Base-by-base conservation (phyloP, 2,329 filamentous ascomycete genomes). In the Epichloe typhina region DNA sequence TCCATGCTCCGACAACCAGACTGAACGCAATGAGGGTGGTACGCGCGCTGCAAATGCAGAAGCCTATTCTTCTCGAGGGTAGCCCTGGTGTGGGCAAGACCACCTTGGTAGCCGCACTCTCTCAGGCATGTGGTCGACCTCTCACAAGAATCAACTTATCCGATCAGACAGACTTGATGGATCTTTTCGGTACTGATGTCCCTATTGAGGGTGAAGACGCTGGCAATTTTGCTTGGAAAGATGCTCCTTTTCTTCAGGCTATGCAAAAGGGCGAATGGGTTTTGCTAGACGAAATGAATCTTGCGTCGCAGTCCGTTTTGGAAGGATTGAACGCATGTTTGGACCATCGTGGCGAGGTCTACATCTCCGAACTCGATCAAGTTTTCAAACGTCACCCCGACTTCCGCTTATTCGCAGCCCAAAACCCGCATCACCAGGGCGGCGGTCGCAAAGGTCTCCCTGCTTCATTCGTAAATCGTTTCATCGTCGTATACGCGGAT, bases 181-280 rank as follows among this genome's bases (percentile, higher is more conserved):
- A 98, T 64, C 73, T 98, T 1, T 98, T 98, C 64, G 93, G 93
- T 53, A 95, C 91, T 0, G 93, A 98, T 69, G 88, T 95, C 7
- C 93, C 93, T 0, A 83, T 95, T 3, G 93, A 97, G 68, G 90
- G 89, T n/a, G 88, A 86, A 1, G 82, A 86, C 60, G 85, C 89
- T 7, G 93, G 93, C 1, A 85, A 87, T 53, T 98, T 98, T 62
- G 84, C 87, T 1, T 98, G 93, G 93, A 81, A 89, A 58, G 91
- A 98, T 64, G 93, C 91, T 0, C 90, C 93, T 1, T 97, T 98
- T 63, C 72, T 98, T 19, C 86, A 88, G 63, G 93, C 93, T 0
- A 97, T 98, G 91, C 93, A 97, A 63, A 86, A 81, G 52, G 93
- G 93, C 31, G 87, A 95, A 59, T 98, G 93, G 93, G 93, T 98